Base-by-base conservation (phyloP, 352 stramenopile species). In the Phytophthora pseudosyringae region DNA sequence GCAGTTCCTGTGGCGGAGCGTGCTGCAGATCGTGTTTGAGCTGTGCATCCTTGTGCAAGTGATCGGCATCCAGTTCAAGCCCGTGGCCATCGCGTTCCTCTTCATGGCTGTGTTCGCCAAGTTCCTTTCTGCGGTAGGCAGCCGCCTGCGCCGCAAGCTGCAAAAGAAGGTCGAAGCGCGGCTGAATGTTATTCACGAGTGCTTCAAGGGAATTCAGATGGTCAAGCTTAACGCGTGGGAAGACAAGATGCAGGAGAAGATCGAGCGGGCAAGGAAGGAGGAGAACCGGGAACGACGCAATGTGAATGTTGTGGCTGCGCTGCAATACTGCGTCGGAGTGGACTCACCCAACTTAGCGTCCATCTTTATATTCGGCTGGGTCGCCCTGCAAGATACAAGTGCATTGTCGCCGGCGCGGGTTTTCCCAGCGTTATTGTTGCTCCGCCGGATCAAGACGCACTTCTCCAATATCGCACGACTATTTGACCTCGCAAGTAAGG, bases 211-310 rank as follows among this genome's bases (percentile, higher is more conserved):
- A 8, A 86, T 90, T 28, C 70, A 84, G 28, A 79, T 86, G 39
- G 67, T 88, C 15, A 90, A 90, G 15, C 52, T 90, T 0, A 85
- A 83, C 11, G 65, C 75, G 3, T 90, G 81, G 81, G 76, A 90
- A 60, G 71, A 82, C 43, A 81, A 73, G 35, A 78, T 78, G 47
- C 60, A 86, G 32, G 54, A 63, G 2, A 80, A 76, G 18, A 66
- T 89, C 41, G 67, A 81, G 21, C 33, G 35, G 1, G 71, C 79
- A 15, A 70, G 81, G 4, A 40, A 61, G 10, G 68, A 84, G 2
- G 81, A 90, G 38, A 73, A 67, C 28, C 48, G 64, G 21, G 41
- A 67, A 16, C 69, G 69, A 32, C 44, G 50, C 32, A 61, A 47
- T 6, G 44, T 74, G 9, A 71, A 58, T 26, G 25, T 71, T 25